phyloP scores from a whole-genome alignment of 192 early-diverging fungal species.

The Backusella liffmaniae region DNA sequence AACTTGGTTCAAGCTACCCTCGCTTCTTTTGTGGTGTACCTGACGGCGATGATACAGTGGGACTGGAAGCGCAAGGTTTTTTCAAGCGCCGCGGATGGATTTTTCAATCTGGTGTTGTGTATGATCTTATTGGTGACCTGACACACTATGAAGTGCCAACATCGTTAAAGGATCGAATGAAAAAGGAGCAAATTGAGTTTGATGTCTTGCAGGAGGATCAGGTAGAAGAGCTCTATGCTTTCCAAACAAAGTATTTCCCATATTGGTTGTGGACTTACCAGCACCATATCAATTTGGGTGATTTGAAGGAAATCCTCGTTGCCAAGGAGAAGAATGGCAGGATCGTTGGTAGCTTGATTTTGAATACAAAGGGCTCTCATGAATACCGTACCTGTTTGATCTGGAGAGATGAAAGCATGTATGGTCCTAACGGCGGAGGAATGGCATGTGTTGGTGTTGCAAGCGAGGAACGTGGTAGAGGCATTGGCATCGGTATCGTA shows the following conservation, averaged over 20 bases:
- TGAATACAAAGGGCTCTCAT: conserved; percentile 30
- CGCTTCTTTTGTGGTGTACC: conserved; percentile 39
- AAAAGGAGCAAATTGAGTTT: conserved; percentile 32
- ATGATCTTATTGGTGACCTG: conserved; percentile 28
- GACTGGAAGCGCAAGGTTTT: conserved; percentile 16
- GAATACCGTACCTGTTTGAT: conserved; percentile 24
- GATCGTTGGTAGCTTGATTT: conserved; percentile 26
- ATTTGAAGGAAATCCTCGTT: conserved; percentile 36
- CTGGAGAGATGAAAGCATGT: conserved; percentile 26
- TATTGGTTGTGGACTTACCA: conserved; percentile 38
- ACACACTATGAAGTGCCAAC: conserved; percentile 26
- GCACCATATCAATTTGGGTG: conserved; percentile 34
- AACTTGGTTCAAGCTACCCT: conserved; percentile 36
- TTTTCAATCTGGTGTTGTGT: conserved; percentile 11
- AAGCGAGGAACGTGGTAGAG: conserved; percentile 31
- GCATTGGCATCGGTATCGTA: conserved; percentile 36
- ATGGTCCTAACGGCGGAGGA: conserved; percentile 31
- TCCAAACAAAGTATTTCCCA: conserved; percentile 30
- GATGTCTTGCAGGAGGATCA: conserved; percentile 16
- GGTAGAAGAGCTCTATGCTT: conserved; percentile 23
- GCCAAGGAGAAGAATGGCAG: conserved; percentile 23
- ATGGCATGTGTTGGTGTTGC: conserved; percentile 44
- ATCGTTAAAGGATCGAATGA: conserved; percentile 25
- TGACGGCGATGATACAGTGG: conserved; percentile 14
- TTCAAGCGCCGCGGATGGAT: conserved; percentile 35